These are phyloP conservation scores for Magnolia kwangsiensis DNA, from an alignment of 164 flowering plant species.

Conservation along the genomic window DNA sequence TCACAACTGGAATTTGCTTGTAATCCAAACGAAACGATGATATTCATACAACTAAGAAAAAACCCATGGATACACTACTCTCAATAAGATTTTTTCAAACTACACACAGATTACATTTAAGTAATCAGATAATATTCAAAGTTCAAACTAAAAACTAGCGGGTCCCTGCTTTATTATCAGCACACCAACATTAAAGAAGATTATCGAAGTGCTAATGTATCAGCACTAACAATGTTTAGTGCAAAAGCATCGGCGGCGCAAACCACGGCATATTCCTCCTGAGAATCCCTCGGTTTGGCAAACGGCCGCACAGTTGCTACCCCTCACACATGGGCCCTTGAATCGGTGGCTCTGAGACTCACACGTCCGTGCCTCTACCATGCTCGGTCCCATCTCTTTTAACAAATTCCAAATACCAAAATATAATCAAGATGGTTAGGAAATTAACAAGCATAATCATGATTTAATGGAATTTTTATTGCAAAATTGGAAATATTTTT, in stretches of 20 bases:
- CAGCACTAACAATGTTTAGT: constrained; percentile 24
- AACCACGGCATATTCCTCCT: constrained; percentile 40
- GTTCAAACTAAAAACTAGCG: no score
- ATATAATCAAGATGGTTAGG: no score
- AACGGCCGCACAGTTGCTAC: constrained; percentile 38
- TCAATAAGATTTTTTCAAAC: no score
- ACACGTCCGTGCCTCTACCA: constrained; percentile 37
- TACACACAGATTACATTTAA: no score
- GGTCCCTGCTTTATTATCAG: no score
- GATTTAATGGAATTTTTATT: neutral
- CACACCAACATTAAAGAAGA: no score
- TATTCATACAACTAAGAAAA: no score
- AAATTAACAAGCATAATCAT: neutral
- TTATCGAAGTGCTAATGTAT: no score
- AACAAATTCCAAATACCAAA: neutral
- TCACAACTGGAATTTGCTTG: no score
- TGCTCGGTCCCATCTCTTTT: constrained; percentile 26
- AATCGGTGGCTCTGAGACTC: constrained; percentile 37
- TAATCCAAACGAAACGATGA: no score
- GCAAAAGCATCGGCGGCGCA: constrained; percentile 53
- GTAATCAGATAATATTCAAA: no score
- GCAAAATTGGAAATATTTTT: neutral
- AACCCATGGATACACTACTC: no score
- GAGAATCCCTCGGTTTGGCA: constrained; percentile 46
- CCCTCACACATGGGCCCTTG: constrained; percentile 38